phyloP scores from a whole-genome alignment of 352 stramenopile genomes.

The Phytophthora colocasiae region DNA sequence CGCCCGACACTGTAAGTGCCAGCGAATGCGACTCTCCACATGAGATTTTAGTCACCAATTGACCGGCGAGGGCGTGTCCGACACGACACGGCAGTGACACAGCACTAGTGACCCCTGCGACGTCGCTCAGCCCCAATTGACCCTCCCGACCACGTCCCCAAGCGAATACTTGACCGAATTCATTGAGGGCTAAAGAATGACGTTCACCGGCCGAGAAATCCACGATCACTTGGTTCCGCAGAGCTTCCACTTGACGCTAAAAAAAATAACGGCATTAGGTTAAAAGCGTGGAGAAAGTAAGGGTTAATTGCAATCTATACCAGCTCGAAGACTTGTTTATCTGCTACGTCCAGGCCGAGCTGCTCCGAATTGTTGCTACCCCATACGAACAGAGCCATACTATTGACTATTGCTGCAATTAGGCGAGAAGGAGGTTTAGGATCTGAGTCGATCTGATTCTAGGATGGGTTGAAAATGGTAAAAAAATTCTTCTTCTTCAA shows the following conservation, averaged over 20 bases:
- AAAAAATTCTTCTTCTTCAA: too few relatives aligned
- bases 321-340: constrained; percentile 69
- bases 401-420: too few relatives aligned
- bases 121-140: constrained; percentile 65
- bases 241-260: constrained; percentile 62
- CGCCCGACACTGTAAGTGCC: constrained; percentile 55
- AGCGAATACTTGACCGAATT: constrained; percentile 84
- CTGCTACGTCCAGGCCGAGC: constrained; percentile 55
- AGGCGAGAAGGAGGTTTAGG: constrained; percentile 2
- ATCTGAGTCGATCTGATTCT: background rate
- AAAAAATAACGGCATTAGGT: background rate
- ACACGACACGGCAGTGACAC: constrained; percentile 51
- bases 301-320: constrained; percentile 14
- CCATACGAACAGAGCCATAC: constrained; percentile 84
- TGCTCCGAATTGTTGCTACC: constrained; percentile 79
- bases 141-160: constrained; percentile 81
- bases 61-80: constrained; percentile 50
- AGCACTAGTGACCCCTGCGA: constrained; percentile 34
- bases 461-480: background rate
- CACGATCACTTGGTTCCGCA: constrained; percentile 65
- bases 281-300: too few relatives aligned
- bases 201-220: constrained; percentile 79
- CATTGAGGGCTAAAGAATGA: constrained; percentile 79
- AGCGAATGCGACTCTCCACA: constrained; percentile 83
- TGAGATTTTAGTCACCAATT: constrained; percentile 74